Percentiles rank a stretch among this genome's conserved stretches.
phyloP scores from a whole-genome alignment of 2,329 filamentous ascomycete species.

The Cladosporium velox region DNA sequence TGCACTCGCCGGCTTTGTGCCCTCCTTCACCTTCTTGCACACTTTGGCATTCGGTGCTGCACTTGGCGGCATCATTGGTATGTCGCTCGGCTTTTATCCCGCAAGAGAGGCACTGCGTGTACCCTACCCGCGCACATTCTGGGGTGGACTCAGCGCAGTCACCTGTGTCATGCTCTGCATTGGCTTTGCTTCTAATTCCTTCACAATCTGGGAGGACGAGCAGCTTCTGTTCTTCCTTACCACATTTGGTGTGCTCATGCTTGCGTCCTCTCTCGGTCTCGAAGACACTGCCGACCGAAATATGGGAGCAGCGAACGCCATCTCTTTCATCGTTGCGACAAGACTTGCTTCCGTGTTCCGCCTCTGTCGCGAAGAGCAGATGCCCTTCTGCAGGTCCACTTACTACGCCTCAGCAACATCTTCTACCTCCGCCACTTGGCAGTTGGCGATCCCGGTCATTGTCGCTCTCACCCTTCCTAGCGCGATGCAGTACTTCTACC shows the following conservation, averaged over 20 bases:
- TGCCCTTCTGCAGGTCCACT: conserved; percentile 92
- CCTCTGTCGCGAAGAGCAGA: conserved; percentile 95
- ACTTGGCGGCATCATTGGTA: conserved; percentile 43
- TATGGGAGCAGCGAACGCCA: conserved; percentile 79
- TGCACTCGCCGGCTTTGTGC: conserved; percentile 33
- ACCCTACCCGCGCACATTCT: conserved; percentile 72
- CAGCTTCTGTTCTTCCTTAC: conserved; percentile 89
- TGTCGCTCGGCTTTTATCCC: conserved; percentile 45
- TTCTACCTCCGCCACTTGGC: conserved; percentile 90
- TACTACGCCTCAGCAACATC: conserved; percentile 92
- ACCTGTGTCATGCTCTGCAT: conserved; percentile 86
- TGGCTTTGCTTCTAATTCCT: conserved; percentile 96
- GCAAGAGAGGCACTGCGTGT: conserved; percentile 46
- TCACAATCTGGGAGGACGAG: conserved; percentile 97
- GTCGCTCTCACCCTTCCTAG: conserved; percentile 71
- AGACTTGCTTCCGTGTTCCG: conserved; percentile 83
- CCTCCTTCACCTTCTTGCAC: conserved; percentile 43
- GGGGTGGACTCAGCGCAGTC: conserved; percentile 82
- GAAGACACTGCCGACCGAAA: conserved; percentile 67
- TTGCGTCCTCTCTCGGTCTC: conserved; percentile 74
- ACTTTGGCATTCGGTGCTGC: conserved; percentile 45
- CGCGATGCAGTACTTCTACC: conserved; percentile 77
- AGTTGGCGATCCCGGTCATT: conserved; percentile 76
- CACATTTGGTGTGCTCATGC: conserved; percentile 78
- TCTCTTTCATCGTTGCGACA: conserved; percentile 77